Evolutionary conservation across 352 stramenopile species (phyloP).

Genomic region (Elongisporangium undulatum): DNA sequence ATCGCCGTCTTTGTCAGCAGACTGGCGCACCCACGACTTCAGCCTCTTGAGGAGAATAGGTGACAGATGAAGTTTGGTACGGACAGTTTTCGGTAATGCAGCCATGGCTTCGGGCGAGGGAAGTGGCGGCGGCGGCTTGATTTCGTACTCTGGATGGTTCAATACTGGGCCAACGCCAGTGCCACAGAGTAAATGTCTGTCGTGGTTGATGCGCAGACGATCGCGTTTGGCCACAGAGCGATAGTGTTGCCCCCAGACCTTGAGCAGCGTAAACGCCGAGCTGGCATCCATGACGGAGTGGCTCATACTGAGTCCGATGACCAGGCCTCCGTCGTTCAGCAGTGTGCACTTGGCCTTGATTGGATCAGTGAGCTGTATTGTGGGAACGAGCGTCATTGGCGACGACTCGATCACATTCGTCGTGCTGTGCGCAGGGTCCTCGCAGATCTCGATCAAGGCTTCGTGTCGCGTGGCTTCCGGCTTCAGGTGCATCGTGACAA

Average conservation of each 20-base stretch:
- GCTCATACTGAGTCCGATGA: slow-evolving; percentile 10
- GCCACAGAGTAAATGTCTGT: slow-evolving; percentile 3
- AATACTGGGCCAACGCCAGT: not conserved
- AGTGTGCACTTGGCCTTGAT: slow-evolving; percentile 9
- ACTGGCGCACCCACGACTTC: slow-evolving; percentile 1
- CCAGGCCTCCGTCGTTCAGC: slow-evolving; percentile 4
- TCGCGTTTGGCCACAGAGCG: not conserved
- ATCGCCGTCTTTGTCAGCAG: not conserved
- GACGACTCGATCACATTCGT: not conserved
- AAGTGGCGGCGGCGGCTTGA: not conserved
- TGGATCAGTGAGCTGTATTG: not conserved
- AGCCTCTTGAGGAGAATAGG: not conserved
- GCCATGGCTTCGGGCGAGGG: not conserved
- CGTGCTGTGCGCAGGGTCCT: not conserved
- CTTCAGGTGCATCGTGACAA: not conserved
- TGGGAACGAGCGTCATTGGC: slow-evolving; percentile 1
- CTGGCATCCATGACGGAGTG: slow-evolving; percentile 10
- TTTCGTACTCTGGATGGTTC: slow-evolving; percentile 10
- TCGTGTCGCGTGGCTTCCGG: not conserved
- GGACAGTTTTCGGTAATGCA: slow-evolving; percentile 1
- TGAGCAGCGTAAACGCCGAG: slow-evolving; percentile 9
- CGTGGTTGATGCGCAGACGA: slow-evolving; percentile 4
- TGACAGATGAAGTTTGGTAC: slow-evolving; percentile 3
- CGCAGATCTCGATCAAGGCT: not conserved
- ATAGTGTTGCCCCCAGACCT: slow-evolving; percentile 11